Conservation (phyloP, 192 early-diverging fungal species). For the Backusella macrospora region DNA sequence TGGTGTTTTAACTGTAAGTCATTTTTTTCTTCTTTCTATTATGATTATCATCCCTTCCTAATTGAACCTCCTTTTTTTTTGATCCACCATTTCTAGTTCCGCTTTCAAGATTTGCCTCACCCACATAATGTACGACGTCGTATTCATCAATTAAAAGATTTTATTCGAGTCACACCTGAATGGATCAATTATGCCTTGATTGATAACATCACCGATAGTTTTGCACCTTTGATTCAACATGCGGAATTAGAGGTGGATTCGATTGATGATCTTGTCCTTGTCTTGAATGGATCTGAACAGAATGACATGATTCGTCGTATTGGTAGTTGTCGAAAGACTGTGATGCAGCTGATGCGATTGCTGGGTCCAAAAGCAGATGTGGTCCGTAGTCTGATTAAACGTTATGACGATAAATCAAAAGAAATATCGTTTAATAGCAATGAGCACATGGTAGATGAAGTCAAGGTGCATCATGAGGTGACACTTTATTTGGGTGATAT, state of each 20-base stretch:
- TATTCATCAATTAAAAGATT: conserved; percentile 70
- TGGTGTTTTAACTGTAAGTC: conserved; percentile 53
- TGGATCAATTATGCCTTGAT: conserved; percentile 72
- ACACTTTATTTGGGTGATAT: conserved; percentile 79
- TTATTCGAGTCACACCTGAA: conserved; percentile 65
- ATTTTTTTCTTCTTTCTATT: too few relatives aligned
- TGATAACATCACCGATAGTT: conserved; percentile 79
- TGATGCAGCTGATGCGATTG: conserved; percentile 52
- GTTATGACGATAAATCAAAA: conserved; percentile 45
- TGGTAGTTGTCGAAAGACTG: conserved; percentile 50
- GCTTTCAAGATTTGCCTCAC: conserved; percentile 61
- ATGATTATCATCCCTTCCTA: background rate
- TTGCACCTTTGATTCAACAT: conserved; percentile 72
- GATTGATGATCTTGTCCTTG: conserved; percentile 81
- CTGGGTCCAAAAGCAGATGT: conserved; percentile 59
- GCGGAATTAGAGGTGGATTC: conserved; percentile 81
- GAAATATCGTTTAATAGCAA: conserved; percentile 9
- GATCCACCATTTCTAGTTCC: conserved; percentile 56
- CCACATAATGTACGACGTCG: conserved; percentile 68
- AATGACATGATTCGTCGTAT: conserved; percentile 57
- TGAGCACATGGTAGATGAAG: conserved; percentile 6
- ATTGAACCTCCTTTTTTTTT: background rate
- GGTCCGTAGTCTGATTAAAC: conserved; percentile 57
- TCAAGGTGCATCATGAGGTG: conserved; percentile 57
- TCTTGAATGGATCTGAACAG: conserved; percentile 71